A percentile compares a stretch with the other conserved stretches of the same genome.
phyloP scores from a whole-genome alignment of 1,284 basidiomycete species.

The Retiboletus flavoniger region DNA sequence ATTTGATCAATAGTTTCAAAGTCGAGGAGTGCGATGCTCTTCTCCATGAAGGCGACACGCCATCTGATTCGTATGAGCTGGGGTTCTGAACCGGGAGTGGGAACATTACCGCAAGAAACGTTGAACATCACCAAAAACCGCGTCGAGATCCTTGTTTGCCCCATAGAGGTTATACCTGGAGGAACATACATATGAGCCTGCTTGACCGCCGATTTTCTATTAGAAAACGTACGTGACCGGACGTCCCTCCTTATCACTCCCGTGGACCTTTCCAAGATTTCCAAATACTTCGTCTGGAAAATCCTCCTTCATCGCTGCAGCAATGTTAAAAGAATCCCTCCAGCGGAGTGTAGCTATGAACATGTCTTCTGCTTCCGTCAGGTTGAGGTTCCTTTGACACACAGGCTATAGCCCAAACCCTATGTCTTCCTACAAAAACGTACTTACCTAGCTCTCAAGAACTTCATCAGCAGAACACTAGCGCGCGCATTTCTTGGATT shows the following conservation, averaged over 20 bases:
- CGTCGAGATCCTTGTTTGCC: constrained; percentile 58
- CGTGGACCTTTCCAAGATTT: constrained; percentile 60
- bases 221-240: constrained; percentile 57
- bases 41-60: constrained; percentile 75
- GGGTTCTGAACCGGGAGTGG: neutral
- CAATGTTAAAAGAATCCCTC: constrained; percentile 68
- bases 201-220: constrained; percentile 2
- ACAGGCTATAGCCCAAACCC: neutral
- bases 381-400: constrained; percentile 50
- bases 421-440: neutral
- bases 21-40: constrained; percentile 60
- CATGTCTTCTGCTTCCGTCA: constrained; percentile 59
- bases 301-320: constrained; percentile 56
- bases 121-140: constrained; percentile 68
- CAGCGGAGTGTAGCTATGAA: constrained; percentile 67
- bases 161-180: constrained; percentile 73
- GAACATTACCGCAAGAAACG: constrained; percentile 64
- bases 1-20: constrained; percentile 72
- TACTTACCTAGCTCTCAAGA: constrained; percentile 60
- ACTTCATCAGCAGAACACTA: constrained; percentile 76
- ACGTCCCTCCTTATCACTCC: constrained; percentile 62
- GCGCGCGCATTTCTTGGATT: constrained; percentile 56
- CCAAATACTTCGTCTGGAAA: constrained; percentile 68
- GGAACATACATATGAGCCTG: neutral
- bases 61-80: constrained; percentile 45